These are phyloP conservation scores for Udeniomyces megalosporus DNA, from an alignment of 768 basidiomycete species.

Conservation along the genomic window DNA sequence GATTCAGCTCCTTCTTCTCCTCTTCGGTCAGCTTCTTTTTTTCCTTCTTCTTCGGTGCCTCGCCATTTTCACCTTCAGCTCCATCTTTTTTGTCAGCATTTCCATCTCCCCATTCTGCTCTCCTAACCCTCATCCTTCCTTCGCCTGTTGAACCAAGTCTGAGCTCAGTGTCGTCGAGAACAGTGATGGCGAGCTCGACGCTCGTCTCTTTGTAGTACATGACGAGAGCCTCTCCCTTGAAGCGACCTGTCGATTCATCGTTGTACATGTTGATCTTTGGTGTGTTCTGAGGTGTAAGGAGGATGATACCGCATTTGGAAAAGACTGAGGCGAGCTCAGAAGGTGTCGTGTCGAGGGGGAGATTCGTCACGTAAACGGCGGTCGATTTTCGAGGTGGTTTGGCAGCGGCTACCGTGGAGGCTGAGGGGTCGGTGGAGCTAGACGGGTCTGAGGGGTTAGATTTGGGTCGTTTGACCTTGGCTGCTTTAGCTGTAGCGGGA, in stretches of 20 bases:
- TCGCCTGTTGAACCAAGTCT: constrained; percentile 53
- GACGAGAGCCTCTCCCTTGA: constrained; percentile 86
- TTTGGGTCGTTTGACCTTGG: constrained; percentile 49
- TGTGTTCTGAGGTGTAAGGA: constrained; percentile 79
- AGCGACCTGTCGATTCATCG: constrained; percentile 55
- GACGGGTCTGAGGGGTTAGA: not conserved
- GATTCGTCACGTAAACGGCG: constrained; percentile 70
- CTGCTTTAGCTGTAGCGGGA: constrained; percentile 35
- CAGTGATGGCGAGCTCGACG: constrained; percentile 62
- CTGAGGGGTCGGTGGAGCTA: constrained; percentile 19
- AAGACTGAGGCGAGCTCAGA: constrained; percentile 76
- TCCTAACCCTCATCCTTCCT: constrained; percentile 28
- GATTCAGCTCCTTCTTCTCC: constrained; percentile 27
- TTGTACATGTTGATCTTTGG: constrained; percentile 95
- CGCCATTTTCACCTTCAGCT: not conserved
- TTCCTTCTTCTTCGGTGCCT: constrained; percentile 24
- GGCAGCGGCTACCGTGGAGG: constrained; percentile 17
- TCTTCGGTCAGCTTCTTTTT: constrained; percentile 30
- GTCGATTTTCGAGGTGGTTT: constrained; percentile 65
- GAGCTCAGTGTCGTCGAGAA: constrained; percentile 85
- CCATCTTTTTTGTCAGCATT: constrained; percentile 21
- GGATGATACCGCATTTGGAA: constrained; percentile 75
- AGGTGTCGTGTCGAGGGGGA: constrained; percentile 57
- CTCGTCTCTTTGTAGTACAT: constrained; percentile 96
- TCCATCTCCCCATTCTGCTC: constrained; percentile 24